Evolutionary conservation across 2,329 filamentous ascomycete species (phyloP).

Genomic region (Ceratocystis harringtonii): DNA sequence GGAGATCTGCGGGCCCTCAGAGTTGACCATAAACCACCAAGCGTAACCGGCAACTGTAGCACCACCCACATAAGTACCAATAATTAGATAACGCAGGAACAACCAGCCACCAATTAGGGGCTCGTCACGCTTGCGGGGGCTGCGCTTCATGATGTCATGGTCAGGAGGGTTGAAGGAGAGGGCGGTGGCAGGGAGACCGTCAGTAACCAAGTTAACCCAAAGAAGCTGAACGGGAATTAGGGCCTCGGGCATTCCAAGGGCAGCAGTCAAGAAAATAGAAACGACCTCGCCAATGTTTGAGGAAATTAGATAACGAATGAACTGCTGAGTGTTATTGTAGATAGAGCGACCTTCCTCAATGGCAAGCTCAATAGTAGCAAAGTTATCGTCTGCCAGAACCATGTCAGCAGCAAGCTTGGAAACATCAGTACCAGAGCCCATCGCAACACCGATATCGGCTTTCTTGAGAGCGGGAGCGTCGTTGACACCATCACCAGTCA

Average conservation of each 20-base stretch:
- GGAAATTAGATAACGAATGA: constrained; percentile 97
- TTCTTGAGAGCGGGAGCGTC: constrained; percentile 97
- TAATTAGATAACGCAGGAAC: constrained; percentile 93
- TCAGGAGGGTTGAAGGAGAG: constrained; percentile 98
- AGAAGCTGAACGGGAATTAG: constrained; percentile 92
- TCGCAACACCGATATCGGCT: constrained; percentile 95
- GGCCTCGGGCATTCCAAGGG: constrained; percentile 92
- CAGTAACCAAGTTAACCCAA: constrained; percentile 97
- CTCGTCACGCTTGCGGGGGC: constrained; percentile 84
- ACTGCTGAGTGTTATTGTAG: constrained; percentile 99
- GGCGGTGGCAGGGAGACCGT: constrained; percentile 89
- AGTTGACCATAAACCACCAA: constrained; percentile 99
- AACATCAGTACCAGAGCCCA: constrained; percentile 96
- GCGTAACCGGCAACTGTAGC: constrained; percentile 94
- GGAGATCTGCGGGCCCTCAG: constrained; percentile 73
- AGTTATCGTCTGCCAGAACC: constrained; percentile 97
- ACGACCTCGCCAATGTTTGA: constrained; percentile 99
- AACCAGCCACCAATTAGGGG: constrained; percentile 86
- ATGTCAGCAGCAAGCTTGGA: constrained; percentile 94
- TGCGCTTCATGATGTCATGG: constrained; percentile 90
- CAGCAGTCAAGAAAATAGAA: constrained; percentile 94
- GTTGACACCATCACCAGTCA: constrained; percentile 98
- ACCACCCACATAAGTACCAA: constrained; percentile 85
- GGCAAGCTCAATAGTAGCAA: constrained; percentile 89
- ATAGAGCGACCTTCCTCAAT: constrained; percentile 96